Evolutionary conservation across 495 filamentous ascomycete genomes (phyloP), one percentile per base, ranked within the genome.

Genomic region (Penicillium nucicola): DNA sequence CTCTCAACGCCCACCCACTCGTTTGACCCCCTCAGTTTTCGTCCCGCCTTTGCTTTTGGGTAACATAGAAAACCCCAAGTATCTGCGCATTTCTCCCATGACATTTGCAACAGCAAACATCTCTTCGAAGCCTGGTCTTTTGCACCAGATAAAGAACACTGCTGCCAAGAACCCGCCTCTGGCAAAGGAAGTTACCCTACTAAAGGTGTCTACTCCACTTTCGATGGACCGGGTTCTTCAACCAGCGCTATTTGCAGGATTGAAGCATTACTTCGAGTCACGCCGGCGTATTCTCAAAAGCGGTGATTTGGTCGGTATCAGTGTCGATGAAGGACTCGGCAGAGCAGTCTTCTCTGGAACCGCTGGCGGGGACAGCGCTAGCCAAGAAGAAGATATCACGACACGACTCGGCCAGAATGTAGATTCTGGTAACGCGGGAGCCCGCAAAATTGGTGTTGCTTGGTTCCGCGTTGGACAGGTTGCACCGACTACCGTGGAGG

Each of bases 381-480:
- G 44, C n/a, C 79, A 77, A 18, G 77, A 85, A 8, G 86, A 91
- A 42, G 86, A 92, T 35, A 71, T 77, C 19, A 74, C 72, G 72
- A 15, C 70, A 75, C 41, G 76, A 70, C 14, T 75, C 76, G 59
- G 70, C 58, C 54, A 69, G 31, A 69, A 69, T 3, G 47, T 53
- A 2, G 55, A 60, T n/a, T 11, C 50, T 2, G 60, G 60, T 30
- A 57, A 48, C 4, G 48, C 55, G 20, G 58, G 58, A 12, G 53
- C 62, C 25, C 71, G 64, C 32, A 76, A 76, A 43, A 63, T 74
- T 31, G 87, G 82, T 14, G 86, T 95, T 33, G 91, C 87, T 4
- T 97, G 93, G 92, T 97, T 96, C 69, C 85, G 78, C 42, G 84
- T 97, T 28, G 84, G 87, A 13, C 85, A 87, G 55, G 83, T 93